Evolutionary conservation across 192 early-diverging fungal species (phyloP).

Genomic region (Coemansia sp.): DNA sequence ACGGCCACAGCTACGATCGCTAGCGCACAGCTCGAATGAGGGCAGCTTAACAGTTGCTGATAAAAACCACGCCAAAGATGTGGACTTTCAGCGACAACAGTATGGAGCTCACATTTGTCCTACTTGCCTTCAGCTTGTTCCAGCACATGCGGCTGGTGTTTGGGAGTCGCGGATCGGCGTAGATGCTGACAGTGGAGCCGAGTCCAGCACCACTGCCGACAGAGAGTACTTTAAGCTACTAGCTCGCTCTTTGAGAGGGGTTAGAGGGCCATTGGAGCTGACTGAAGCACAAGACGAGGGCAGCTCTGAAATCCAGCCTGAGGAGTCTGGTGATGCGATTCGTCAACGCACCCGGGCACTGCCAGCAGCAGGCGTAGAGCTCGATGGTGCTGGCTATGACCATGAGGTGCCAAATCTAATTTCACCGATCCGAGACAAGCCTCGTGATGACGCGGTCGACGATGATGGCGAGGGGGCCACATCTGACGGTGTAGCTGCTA

Average conservation of each 20-base stretch:
- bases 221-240: slow-evolving; percentile 44
- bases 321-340: neutral
- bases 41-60: slow-evolving; percentile 4
- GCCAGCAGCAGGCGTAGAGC: neutral
- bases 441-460: neutral
- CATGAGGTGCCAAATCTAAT: neutral
- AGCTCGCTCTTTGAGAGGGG: slow-evolving; percentile 28
- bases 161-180: slow-evolving; percentile 13
- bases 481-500: slow-evolving; percentile 49
- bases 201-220: slow-evolving; percentile 15
- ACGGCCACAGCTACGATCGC: neutral
- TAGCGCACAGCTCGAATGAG: slow-evolving; percentile 6
- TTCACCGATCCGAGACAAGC: neutral
- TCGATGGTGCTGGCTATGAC: neutral
- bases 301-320: neutral
- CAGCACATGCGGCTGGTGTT: neutral
- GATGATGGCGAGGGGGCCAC: neutral
- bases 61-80: neutral
- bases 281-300: neutral
- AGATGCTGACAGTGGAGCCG: neutral
- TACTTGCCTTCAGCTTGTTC: slow-evolving; percentile 24
- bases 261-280: slow-evolving; percentile 12
- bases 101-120: slow-evolving; percentile 21
- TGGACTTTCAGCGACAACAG: slow-evolving; percentile 4
- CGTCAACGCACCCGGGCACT: neutral